phyloP scores from a whole-genome alignment of 2,329 filamentous ascomycete species.

The Gnomoniopsis sp. region DNA sequence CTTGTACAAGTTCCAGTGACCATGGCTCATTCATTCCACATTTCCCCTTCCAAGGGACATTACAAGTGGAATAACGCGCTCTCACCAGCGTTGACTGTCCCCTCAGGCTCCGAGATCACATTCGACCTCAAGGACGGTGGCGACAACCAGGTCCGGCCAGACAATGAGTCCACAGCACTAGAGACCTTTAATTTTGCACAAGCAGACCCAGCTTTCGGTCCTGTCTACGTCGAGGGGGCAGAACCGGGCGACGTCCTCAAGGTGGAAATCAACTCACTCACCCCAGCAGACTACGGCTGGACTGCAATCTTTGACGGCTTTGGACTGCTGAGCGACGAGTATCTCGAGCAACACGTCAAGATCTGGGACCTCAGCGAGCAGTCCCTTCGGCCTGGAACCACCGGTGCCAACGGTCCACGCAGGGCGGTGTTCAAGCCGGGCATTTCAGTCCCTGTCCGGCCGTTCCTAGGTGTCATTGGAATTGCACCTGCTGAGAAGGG shows the following conservation, averaged over 20 bases:
- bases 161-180: slow-evolving; percentile 38
- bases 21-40: slow-evolving; percentile 26
- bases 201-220: slow-evolving; percentile 48
- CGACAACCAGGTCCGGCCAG: slow-evolving; percentile 44
- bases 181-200: slow-evolving; percentile 35
- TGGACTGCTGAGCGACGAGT: slow-evolving; percentile 47
- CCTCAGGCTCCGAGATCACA: slow-evolving; percentile 43
- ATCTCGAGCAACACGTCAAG: slow-evolving; percentile 39
- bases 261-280: slow-evolving; percentile 45
- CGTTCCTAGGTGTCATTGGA: slow-evolving; percentile 51
- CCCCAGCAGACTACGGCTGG: slow-evolving; percentile 47
- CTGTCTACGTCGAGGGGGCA: slow-evolving; percentile 45
- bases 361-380: slow-evolving; percentile 41
- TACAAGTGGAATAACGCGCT: slow-evolving; percentile 47
- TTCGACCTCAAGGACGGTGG: slow-evolving; percentile 49
- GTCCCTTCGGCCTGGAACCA: slow-evolving; percentile 11
- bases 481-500: slow-evolving; percentile 42
- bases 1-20: background rate
- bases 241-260: slow-evolving; percentile 49
- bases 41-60: slow-evolving; percentile 32
- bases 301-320: slow-evolving; percentile 49
- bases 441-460: slow-evolving; percentile 45
- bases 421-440: slow-evolving; percentile 42
- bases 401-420: slow-evolving; percentile 22
- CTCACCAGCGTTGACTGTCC: slow-evolving; percentile 40